Percentiles rank a stretch among this genome's conserved stretches.
These are phyloP conservation scores for Stemphylium beticola DNA, from an alignment of 2,329 filamentous ascomycete genomes.

Conservation along the genomic window DNA sequence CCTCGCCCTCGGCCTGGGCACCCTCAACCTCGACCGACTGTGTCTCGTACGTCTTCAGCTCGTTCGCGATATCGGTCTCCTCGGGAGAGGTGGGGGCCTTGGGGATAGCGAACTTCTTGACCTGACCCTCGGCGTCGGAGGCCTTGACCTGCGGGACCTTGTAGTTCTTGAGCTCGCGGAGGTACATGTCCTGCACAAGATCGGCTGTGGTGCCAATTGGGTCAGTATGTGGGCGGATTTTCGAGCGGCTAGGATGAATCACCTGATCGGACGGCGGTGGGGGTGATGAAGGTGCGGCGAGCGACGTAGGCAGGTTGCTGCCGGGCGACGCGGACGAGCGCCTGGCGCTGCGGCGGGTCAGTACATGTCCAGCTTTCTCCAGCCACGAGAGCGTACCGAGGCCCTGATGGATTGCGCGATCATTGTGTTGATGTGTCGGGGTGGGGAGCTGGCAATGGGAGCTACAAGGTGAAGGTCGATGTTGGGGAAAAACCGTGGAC, in stretches of 20 bases:
- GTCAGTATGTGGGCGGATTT: constrained; percentile 32
- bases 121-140: constrained; percentile 85
- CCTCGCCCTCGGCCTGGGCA: constrained; percentile 64
- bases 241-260: constrained; percentile 47
- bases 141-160: constrained; percentile 85
- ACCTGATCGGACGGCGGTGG: constrained; percentile 67
- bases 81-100: constrained; percentile 87
- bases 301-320: constrained; percentile 61
- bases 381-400: constrained; percentile 56
- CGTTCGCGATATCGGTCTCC: constrained; percentile 89
- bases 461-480: constrained; percentile 36
- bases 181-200: constrained; percentile 96
- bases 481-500: constrained; percentile 25
- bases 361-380: constrained; percentile 16
- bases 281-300: constrained; percentile 69
- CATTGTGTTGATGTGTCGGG: constrained; percentile 54
- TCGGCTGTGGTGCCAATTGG: constrained; percentile 70
- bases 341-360: constrained; percentile 60
- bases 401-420: constrained; percentile 67
- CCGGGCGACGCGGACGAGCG: constrained; percentile 65
- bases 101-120: constrained; percentile 84
- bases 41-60: constrained; percentile 91
- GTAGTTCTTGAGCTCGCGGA: constrained; percentile 94
- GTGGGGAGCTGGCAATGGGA: constrained; percentile 40
- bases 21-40: constrained; percentile 96